phyloP scores from a whole-genome alignment of 2,329 filamentous ascomycete species.

The Sclerotiophoma versabilis region DNA sequence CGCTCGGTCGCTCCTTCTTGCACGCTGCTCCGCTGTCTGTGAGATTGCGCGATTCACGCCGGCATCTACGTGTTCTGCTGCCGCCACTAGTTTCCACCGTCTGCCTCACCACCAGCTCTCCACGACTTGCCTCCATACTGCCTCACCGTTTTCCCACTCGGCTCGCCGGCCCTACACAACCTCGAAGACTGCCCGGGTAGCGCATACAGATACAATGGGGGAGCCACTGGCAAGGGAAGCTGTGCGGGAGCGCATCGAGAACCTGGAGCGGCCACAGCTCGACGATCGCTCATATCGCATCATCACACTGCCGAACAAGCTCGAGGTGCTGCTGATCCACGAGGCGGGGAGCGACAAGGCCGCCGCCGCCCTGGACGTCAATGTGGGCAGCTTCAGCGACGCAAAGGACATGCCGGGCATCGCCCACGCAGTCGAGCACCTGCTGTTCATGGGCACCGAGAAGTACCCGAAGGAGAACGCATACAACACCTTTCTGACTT shows the following conservation, averaged over 20 bases:
- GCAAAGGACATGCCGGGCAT: conserved; percentile 89
- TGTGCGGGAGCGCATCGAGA: conserved; percentile 57
- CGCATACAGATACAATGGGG: conserved; percentile 31
- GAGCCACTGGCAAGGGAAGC: conserved; percentile 37
- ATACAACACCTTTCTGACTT: conserved; percentile 90
- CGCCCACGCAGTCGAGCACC: conserved; percentile 94
- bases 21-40: conserved; percentile 15
- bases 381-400: conserved; percentile 95
- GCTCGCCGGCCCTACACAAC: conserved; percentile 19
- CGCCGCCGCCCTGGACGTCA: conserved; percentile 92
- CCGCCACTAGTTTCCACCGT: conserved; percentile 31
- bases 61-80: conserved; percentile 21
- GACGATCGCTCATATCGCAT: conserved; percentile 90
- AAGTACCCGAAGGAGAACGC: conserved; percentile 84
- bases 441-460: conserved; percentile 98
- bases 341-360: conserved; percentile 97
- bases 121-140: conserved; percentile 17
- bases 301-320: conserved; percentile 80
- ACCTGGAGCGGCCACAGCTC: conserved; percentile 80
- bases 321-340: conserved; percentile 91
- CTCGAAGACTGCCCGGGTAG: neutral
- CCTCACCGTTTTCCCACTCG: conserved; percentile 5
- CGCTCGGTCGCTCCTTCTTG: conserved; percentile 17
- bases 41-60: conserved; percentile 23
- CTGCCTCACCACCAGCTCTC: conserved; percentile 27